A percentile compares a stretch with the other conserved stretches of the same genome.
Evolutionary conservation across 2,329 filamentous ascomycete genomes (phyloP).

Genomic region (Penicillium frequentans): DNA sequence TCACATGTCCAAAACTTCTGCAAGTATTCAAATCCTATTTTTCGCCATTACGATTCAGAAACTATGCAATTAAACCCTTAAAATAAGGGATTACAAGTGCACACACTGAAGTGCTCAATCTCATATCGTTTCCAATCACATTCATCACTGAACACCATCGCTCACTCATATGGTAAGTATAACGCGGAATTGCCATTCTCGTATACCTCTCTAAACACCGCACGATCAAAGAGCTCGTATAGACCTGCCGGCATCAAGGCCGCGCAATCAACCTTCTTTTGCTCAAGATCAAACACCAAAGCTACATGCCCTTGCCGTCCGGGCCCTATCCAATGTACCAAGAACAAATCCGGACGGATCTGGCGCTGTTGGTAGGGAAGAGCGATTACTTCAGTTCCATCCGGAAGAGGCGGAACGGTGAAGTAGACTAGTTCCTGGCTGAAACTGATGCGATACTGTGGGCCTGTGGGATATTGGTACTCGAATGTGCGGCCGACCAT

Average conservation of each 20-base stretch:
- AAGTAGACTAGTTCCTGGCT: neutral
- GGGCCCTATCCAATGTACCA: neutral
- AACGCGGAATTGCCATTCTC: neutral
- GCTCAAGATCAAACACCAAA: neutral
- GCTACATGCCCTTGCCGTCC: neutral
- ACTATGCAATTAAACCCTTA: too few relatives aligned
- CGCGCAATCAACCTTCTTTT: neutral
- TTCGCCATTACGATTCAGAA: too few relatives aligned
- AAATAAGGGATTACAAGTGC: too few relatives aligned
- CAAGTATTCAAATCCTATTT: too few relatives aligned
- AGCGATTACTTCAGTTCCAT: neutral
- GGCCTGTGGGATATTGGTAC: neutral
- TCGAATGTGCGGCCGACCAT: neutral
- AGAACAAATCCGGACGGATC: neutral
- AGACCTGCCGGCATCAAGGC: neutral
- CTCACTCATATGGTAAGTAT: neutral
- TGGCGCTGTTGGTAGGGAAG: neutral
- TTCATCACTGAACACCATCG: neutral
- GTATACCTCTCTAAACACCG: neutral
- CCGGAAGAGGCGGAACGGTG: neutral
- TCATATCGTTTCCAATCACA: too few relatives aligned
- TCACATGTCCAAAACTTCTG: too few relatives aligned
- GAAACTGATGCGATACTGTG: neutral
- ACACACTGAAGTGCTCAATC: too few relatives aligned
- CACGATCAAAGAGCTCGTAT: neutral